Evolutionary conservation across 164 flowering plant species (phyloP), one percentile per base, ranked within the genome.

Genomic region (Annona cherimola): DNA sequence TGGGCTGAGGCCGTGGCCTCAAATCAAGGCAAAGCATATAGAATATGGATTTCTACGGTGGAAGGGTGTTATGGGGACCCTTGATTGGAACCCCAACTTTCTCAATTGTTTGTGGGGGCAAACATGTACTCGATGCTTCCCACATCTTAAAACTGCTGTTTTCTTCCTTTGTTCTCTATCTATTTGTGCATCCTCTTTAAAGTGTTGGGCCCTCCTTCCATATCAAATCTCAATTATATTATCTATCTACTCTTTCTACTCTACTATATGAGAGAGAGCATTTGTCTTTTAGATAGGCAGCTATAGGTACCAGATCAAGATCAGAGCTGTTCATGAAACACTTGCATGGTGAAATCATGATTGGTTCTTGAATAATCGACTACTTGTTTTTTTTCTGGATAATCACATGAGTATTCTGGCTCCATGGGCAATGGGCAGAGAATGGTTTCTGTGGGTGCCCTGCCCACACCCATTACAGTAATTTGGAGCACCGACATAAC

Each of bases 1-100:
- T 74, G 78, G 75, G 60, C 41, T 18, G 20, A 57, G 26, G 14
- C 8, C 72, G 63, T 59, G 67, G 79, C 57, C 57, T 16, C 57
- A 50, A 50, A 74, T 75, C 75, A 76, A 69, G 75, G 76, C 73
- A 76, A 80, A 72, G 79, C 73, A 80, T 72, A 57, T n/a, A 73
- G 71, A 72, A 80, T 59, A 78, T 72, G 68, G 75, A 72, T 45
- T 71, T 50, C 14, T 50, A 50, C 14, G 8, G 61, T 76, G 74
- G 39, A 67, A 77, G 59, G 77, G 45, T 14, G 43, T 67, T 54
- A 70, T 74, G n/a, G 78, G 81, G 83, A 74, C 73, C 79, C 79
- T 71, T 74, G 73, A 79, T 75, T 74, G 73, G 74, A 75, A 75
- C 79, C 77, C 73, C 46, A 71, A 68, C 73, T 74, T 76, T 69